Evolutionary conservation across 345 rosid genomes (phyloP).

Genomic region (Eucalyptus grandis): DNA sequence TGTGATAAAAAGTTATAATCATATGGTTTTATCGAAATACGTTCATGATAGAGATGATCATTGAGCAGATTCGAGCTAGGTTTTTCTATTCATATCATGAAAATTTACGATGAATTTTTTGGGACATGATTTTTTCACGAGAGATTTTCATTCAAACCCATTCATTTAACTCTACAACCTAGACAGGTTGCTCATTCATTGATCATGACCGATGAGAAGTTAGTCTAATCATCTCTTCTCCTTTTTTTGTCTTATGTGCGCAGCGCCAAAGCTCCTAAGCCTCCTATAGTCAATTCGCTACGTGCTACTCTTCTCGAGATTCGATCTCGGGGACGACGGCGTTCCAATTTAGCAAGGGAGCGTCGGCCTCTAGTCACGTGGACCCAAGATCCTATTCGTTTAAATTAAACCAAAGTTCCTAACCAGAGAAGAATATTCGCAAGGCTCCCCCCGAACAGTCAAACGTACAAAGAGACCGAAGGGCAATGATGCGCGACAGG

Average conservation of each 20-base stretch:
- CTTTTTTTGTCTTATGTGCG: not conserved
- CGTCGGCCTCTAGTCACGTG: not conserved
- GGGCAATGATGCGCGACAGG: not conserved
- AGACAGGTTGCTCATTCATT: rapidly evolving
- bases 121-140: rapidly evolving
- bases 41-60: rapidly evolving
- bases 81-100: rapidly evolving
- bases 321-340: not conserved
- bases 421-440: not conserved
- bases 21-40: rapidly evolving
- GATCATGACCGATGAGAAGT: not conserved
- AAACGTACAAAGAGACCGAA: not conserved
- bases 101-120: rapidly evolving
- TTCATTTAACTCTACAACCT: not conserved
- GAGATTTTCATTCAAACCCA: not conserved
- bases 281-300: not conserved
- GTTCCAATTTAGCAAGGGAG: not conserved
- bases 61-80: rapidly evolving
- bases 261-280: too few species aligned
- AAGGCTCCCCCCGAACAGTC: not conserved
- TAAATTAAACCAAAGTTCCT: not conserved
- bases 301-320: not conserved
- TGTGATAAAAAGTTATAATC: not conserved
- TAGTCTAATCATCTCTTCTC: not conserved
- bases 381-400: not conserved